Evolutionary conservation across 164 flowering plant genomes (phyloP).

Genomic region (Vitis labrusca): DNA sequence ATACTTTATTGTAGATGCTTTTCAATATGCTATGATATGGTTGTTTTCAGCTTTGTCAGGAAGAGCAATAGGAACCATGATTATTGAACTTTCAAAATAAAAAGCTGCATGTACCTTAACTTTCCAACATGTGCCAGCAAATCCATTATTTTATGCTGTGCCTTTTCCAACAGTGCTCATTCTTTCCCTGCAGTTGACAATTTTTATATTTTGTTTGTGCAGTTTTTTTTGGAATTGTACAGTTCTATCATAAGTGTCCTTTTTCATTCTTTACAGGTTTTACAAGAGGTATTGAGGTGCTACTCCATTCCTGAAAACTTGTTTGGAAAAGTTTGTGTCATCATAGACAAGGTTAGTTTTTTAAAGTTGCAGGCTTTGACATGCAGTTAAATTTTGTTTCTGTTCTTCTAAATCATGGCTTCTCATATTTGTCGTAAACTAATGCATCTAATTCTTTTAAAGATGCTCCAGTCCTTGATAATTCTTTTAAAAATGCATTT

Average conservation of each 20-base stretch:
- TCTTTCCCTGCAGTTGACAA: too few relatives aligned
- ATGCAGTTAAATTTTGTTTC: too few relatives aligned
- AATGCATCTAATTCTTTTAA: not conserved
- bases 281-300: constrained; percentile 73
- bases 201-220: not conserved
- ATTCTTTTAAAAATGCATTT: not conserved
- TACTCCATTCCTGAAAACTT: constrained; percentile 65
- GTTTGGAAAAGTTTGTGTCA: constrained; percentile 82
- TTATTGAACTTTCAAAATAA: too few relatives aligned
- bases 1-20: too few relatives aligned
- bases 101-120: too few relatives aligned
- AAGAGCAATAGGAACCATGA: too few relatives aligned
- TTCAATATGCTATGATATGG: too few relatives aligned
- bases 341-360: constrained; percentile 85
- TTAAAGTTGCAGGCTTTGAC: not conserved
- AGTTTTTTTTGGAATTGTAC: not conserved
- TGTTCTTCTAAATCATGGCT: not conserved
- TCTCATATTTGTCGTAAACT: not conserved
- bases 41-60: too few relatives aligned
- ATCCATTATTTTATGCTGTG: too few relatives aligned
- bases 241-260: not conserved
- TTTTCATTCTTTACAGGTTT: constrained; percentile 45
- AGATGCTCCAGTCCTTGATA: not conserved
- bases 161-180: too few relatives aligned
- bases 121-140: too few relatives aligned